Evolutionary conservation across 2,329 filamentous ascomycete species (phyloP).

Genomic region (Cladosporium colombiae): DNA sequence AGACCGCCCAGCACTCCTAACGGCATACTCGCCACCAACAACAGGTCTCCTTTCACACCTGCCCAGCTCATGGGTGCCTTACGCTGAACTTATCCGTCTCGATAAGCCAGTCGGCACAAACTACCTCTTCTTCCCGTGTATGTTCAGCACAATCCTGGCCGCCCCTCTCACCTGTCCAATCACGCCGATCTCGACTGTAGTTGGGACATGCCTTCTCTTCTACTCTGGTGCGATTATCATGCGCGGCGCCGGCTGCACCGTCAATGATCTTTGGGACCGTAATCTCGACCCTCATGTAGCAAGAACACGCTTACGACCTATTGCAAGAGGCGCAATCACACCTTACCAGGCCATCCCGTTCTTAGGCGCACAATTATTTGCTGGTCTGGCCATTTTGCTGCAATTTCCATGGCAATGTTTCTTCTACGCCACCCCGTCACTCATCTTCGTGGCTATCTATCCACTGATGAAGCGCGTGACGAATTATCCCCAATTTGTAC

Average conservation of each 20-base stretch:
- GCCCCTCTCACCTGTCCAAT: slow-evolving; percentile 68
- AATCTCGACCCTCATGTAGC: slow-evolving; percentile 80
- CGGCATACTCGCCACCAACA: slow-evolving; percentile 65
- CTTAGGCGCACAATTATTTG: slow-evolving; percentile 71
- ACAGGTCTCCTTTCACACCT: slow-evolving; percentile 70
- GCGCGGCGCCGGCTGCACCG: slow-evolving; percentile 83
- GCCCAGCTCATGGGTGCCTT: slow-evolving; percentile 71
- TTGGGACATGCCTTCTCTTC: slow-evolving; percentile 68
- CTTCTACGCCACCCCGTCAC: slow-evolving; percentile 73
- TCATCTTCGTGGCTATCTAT: slow-evolving; percentile 73
- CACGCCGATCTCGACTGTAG: slow-evolving; percentile 59
- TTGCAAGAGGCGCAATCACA: slow-evolving; percentile 75
- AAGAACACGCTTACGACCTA: slow-evolving; percentile 74
- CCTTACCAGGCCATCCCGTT: slow-evolving; percentile 72
- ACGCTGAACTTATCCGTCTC: slow-evolving; percentile 77
- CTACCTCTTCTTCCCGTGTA: slow-evolving; percentile 82
- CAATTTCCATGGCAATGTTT: slow-evolving; percentile 75
- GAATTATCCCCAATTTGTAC: slow-evolving; percentile 80
- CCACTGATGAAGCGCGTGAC: slow-evolving; percentile 84
- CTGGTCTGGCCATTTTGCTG: slow-evolving; percentile 71
- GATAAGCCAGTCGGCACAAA: slow-evolving; percentile 81
- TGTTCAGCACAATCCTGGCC: slow-evolving; percentile 81
- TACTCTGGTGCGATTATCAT: slow-evolving; percentile 77
- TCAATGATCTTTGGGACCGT: slow-evolving; percentile 89
- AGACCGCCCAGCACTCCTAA: neutral